phyloP scores from a whole-genome alignment of 2,329 filamentous ascomycete species.

The Lecanoromycetidae sp. region DNA sequence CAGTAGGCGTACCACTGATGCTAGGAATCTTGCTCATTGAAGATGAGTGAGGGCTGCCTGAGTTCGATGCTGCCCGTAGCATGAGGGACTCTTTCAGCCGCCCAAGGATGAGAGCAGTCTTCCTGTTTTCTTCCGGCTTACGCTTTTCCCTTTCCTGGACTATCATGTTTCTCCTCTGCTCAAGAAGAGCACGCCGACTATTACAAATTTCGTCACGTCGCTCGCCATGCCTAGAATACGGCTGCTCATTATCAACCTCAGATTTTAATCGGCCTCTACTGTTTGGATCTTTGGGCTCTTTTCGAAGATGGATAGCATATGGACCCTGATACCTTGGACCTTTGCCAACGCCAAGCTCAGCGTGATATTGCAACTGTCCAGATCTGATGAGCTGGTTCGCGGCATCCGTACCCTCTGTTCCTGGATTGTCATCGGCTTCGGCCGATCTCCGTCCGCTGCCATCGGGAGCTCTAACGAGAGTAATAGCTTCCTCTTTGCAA shows the following conservation, averaged over 20 bases:
- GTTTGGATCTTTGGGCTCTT: neutral
- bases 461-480: slow-evolving; percentile 9
- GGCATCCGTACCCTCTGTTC: slow-evolving; percentile 21
- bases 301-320: slow-evolving; percentile 6
- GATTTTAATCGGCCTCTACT: neutral
- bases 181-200: too few species aligned
- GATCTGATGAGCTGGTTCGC: slow-evolving; percentile 24
- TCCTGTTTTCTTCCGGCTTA: too few species aligned
- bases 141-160: neutral
- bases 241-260: slow-evolving; percentile 8
- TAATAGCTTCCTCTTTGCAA: neutral
- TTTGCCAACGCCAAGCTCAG: slow-evolving; percentile 29
- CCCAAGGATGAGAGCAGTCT: too few species aligned
- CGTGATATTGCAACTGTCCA: slow-evolving; percentile 27
- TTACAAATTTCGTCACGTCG: neutral
- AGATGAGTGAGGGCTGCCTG: too few species aligned
- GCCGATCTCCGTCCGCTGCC: slow-evolving; percentile 7
- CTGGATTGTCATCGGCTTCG: slow-evolving; percentile 11
- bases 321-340: slow-evolving; percentile 31
- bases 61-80: too few species aligned
- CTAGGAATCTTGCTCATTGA: too few species aligned
- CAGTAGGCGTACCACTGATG: too few species aligned
- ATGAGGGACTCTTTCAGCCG: too few species aligned
- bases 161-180: neutral
- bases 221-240: slow-evolving; percentile 1